Conservation (phyloP, 129 eudicot genomes). For the Flaveria trinervia region DNA sequence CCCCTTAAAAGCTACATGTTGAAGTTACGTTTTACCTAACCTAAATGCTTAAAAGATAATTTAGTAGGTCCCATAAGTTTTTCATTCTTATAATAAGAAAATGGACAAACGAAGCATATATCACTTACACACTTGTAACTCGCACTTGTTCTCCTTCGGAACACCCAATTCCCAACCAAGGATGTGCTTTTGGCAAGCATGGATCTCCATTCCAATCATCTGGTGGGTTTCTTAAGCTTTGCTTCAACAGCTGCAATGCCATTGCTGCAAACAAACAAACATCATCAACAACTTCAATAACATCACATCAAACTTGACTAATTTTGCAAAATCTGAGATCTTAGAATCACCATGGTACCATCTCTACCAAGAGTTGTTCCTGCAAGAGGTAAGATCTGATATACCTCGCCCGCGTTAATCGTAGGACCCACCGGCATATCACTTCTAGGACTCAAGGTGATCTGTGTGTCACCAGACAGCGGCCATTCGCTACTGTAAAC, state of each 20-base stretch:
- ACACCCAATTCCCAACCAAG: constrained; percentile 83
- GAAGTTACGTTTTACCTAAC: not conserved
- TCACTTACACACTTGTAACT: constrained; percentile 68
- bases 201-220: constrained; percentile 93
- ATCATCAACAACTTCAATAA: not conserved
- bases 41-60: too few species aligned
- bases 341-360: constrained; percentile 60
- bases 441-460: constrained; percentile 48
- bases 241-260: constrained; percentile 49
- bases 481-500: constrained; percentile 73
- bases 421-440: constrained; percentile 71
- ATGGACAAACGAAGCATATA: too few species aligned
- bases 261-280: constrained; percentile 39
- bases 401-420: constrained; percentile 79
- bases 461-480: constrained; percentile 56
- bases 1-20: too few species aligned
- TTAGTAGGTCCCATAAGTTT: too few species aligned
- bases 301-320: too few species aligned
- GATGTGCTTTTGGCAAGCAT: constrained; percentile 63
- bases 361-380: constrained; percentile 62
- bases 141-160: constrained; percentile 40
- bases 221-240: constrained; percentile 53
- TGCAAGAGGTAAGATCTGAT: constrained; percentile 55
- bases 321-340: not conserved
- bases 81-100: too few species aligned